Conservation (phyloP, 768 basidiomycete species). For the Mycena epipterygia region DNA sequence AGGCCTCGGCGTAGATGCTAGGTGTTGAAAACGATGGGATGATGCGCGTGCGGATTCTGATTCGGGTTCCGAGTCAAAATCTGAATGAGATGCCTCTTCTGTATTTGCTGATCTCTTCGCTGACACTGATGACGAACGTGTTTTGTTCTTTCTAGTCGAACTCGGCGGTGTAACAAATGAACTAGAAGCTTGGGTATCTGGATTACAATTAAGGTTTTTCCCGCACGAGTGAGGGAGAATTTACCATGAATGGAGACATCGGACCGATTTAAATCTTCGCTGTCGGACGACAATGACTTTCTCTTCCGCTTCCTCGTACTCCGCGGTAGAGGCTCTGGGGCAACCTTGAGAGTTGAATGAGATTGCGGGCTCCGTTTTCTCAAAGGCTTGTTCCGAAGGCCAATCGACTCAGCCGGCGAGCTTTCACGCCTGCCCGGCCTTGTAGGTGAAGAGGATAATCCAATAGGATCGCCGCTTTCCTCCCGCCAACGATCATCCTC, state of each 20-base stretch:
- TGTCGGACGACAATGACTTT: slow-evolving; percentile 18
- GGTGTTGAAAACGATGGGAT: background rate
- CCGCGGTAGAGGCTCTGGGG: background rate
- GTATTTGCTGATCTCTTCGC: slow-evolving; percentile 1
- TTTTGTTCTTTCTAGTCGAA: background rate
- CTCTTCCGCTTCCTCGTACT: slow-evolving; percentile 28
- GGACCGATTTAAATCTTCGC: background rate
- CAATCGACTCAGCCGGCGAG: too few species aligned
- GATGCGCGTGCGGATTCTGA: background rate
- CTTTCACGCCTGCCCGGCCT: background rate
- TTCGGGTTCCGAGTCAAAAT: slow-evolving; percentile 13
- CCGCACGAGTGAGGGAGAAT: background rate
- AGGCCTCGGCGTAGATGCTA: background rate
- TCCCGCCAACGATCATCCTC: slow-evolving; percentile 30
- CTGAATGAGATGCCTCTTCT: background rate
- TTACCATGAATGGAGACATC: slow-evolving; percentile 1
- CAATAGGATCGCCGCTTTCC: slow-evolving; percentile 40
- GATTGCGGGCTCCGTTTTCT: background rate
- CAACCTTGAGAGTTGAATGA: background rate
- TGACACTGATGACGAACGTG: slow-evolving; percentile 14
- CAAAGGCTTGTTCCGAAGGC: too few species aligned
- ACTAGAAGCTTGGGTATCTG: background rate
- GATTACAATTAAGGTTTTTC: background rate
- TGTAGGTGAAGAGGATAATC: slow-evolving; percentile 12
- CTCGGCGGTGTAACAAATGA: background rate